phyloP scores from a whole-genome alignment of 805 yeast species.

The Nakazawaea ishiwadae region DNA sequence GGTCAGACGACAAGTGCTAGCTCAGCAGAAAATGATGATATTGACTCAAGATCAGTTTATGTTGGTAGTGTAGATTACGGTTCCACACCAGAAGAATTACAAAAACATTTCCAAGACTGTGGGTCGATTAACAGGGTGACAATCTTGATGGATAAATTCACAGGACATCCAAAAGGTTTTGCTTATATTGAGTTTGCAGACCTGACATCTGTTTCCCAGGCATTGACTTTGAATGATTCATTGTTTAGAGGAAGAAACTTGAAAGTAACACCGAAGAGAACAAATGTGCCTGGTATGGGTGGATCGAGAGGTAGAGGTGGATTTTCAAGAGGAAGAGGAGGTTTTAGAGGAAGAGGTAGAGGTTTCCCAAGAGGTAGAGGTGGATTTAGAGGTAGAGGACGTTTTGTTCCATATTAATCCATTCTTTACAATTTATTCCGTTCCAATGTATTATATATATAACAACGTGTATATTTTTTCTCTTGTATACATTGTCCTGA shows the following conservation, averaged over 20 bases:
- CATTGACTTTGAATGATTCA: constrained; percentile 62
- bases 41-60: constrained; percentile 74
- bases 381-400: constrained; percentile 33
- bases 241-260: constrained; percentile 65
- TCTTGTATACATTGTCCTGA: too few relatives aligned
- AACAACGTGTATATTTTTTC: too few relatives aligned
- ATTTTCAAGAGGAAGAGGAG: constrained; percentile 38
- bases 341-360: constrained; percentile 28
- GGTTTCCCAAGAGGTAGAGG: constrained; percentile 37
- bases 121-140: constrained; percentile 81
- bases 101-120: constrained; percentile 62
- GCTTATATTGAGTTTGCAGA: constrained; percentile 83
- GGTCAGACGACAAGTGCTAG: background rate
- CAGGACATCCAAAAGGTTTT: constrained; percentile 84
- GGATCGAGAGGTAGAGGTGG: constrained; percentile 18
- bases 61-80: constrained; percentile 85
- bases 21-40: constrained; percentile 34
- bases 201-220: constrained; percentile 55
- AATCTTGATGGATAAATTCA: constrained; percentile 63
- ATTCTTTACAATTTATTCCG: too few relatives aligned
- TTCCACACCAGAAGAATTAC: constrained; percentile 75
- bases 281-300: constrained; percentile 59
- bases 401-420: constrained; percentile 27
- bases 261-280: constrained; percentile 74
- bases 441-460: too few relatives aligned